Conservation (phyloP, 345 rosid species). For the Pugionium cornutum region DNA sequence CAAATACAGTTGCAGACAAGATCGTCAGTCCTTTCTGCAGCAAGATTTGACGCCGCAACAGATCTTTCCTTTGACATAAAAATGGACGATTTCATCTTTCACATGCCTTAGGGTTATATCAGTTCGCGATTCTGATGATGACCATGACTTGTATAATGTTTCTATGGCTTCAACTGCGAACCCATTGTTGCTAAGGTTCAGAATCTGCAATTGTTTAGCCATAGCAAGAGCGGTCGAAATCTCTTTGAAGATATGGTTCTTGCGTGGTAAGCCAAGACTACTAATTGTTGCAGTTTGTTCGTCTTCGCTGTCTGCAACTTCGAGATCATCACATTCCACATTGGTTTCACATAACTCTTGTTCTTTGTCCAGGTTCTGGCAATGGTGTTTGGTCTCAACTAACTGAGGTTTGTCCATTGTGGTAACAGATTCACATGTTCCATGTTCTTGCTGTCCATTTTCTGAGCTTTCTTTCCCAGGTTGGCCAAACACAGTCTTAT, state of each 20-base stretch:
- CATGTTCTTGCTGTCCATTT: constrained; percentile 26
- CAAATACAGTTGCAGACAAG: constrained; percentile 15
- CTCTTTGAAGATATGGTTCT: constrained; percentile 45
- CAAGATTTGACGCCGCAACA: constrained; percentile 69
- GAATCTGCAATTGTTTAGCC: constrained; percentile 60
- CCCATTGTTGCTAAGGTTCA: constrained; percentile 78
- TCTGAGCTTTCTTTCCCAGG: constrained; percentile 35
- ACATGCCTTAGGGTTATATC: constrained; percentile 56
- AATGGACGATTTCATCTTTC: constrained; percentile 57
- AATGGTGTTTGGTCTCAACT: constrained; percentile 25
- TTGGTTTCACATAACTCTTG: constrained; percentile 41
- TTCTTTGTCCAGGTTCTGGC: constrained; percentile 27
- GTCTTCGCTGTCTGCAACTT: constrained; percentile 95
- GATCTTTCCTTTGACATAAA: constrained; percentile 50
- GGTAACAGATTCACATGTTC: constrained; percentile 26
- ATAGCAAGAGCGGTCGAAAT: constrained; percentile 61
- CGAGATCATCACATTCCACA: constrained; percentile 50
- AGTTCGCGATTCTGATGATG: constrained; percentile 58
- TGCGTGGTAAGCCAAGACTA: constrained; percentile 42
- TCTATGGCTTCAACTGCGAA: constrained; percentile 51
- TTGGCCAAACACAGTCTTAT: constrained; percentile 31
- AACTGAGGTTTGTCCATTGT: constrained; percentile 25
- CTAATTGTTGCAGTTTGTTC: constrained; percentile 49
- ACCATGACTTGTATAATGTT: constrained; percentile 65
- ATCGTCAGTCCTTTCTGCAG: constrained; percentile 65